phyloP scores from a whole-genome alignment of 768 basidiomycete genomes.

The Mycena rebaudengoi region DNA sequence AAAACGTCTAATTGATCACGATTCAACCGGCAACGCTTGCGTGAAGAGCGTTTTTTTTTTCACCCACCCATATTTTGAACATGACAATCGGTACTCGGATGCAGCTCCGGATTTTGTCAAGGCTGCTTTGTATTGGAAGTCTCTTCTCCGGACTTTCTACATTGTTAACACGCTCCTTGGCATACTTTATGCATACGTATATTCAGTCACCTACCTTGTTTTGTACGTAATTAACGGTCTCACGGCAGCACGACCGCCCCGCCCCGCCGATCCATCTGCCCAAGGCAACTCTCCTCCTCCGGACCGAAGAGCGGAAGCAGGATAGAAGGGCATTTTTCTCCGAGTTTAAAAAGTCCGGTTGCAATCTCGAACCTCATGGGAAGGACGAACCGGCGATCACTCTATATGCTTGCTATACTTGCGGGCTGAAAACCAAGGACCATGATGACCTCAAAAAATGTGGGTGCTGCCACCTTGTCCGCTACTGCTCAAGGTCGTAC shows the following conservation, averaged over 20 bases:
- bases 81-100: not conserved
- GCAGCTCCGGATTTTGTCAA: not conserved
- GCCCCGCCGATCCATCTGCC: too few species aligned
- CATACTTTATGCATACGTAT: not conserved
- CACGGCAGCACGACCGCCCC: not conserved
- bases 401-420: not conserved
- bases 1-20: not conserved
- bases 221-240: not conserved
- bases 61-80: not conserved
- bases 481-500: constrained; percentile 6
- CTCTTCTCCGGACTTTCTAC: not conserved
- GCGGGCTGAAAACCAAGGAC: not conserved
- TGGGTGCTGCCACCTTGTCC: not conserved
- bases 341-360: not conserved
- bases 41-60: constrained; percentile 11
- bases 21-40: constrained; percentile 6
- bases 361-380: not conserved
- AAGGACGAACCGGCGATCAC: not conserved
- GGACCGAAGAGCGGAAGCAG: not conserved
- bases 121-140: not conserved
- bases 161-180: not conserved
- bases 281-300: not conserved
- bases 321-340: not conserved
- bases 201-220: not conserved
- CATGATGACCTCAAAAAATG: not conserved